These are phyloP conservation scores for Quercus tomentella DNA, from an alignment of 331 rosid species.

Conservation along the genomic window DNA sequence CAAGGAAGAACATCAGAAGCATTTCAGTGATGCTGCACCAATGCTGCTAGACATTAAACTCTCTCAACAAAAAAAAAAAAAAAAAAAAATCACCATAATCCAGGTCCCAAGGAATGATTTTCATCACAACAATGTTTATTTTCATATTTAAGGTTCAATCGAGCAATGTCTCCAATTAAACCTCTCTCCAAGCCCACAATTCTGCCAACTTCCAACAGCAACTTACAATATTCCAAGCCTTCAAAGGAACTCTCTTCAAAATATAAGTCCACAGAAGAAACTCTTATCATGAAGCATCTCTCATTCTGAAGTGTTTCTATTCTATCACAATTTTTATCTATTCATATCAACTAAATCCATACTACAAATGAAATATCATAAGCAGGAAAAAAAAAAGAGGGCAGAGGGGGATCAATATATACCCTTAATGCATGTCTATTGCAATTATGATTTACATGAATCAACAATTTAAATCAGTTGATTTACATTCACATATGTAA, in stretches of 20 bases:
- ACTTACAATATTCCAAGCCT: not conserved
- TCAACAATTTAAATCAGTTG: not conserved
- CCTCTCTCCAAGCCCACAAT: too few relatives aligned
- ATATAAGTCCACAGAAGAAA: not conserved
- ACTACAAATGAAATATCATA: not conserved
- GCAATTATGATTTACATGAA: not conserved
- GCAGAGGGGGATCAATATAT: not conserved
- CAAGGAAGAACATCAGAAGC: too few relatives aligned
- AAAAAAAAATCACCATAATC: too few relatives aligned
- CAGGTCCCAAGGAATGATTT: too few relatives aligned
- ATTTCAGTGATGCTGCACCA: too few relatives aligned
- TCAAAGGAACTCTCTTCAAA: not conserved
- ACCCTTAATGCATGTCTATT: not conserved
- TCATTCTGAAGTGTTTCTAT: not conserved
- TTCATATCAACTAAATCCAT: not conserved
- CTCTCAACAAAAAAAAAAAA: too few relatives aligned
- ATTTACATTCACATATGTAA: not conserved
- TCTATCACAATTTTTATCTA: not conserved
- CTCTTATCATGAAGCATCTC: not conserved
- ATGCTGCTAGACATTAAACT: too few relatives aligned
- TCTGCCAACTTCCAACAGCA: too few relatives aligned
- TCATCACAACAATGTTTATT: too few relatives aligned
- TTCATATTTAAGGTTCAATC: too few relatives aligned
- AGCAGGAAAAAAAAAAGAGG: not conserved
- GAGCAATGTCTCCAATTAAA: too few relatives aligned